These are phyloP conservation scores for Ophiognomonia clavigignenti-juglandacearum DNA, from an alignment of 2,329 filamentous ascomycete genomes.

Conservation along the genomic window DNA sequence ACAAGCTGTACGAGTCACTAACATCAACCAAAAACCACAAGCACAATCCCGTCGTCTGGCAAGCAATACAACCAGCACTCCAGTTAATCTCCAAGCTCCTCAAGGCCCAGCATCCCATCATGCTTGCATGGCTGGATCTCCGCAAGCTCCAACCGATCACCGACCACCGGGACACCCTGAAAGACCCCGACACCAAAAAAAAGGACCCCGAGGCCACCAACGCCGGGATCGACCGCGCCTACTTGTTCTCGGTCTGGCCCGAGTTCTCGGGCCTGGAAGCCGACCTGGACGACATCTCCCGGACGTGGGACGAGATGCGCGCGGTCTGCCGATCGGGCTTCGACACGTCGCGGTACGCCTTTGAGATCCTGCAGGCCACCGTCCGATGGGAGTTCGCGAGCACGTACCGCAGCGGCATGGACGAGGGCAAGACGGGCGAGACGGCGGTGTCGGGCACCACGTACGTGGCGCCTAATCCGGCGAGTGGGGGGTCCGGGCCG, in stretches of 20 bases:
- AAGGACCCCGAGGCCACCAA: not conserved
- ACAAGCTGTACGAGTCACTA: not conserved
- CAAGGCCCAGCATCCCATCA: constrained; percentile 2
- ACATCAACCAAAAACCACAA: not conserved
- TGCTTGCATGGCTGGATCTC: not conserved
- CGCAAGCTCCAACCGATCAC: not conserved
- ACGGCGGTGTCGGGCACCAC: too few species aligned
- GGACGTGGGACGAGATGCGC: not conserved
- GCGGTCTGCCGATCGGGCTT: not conserved
- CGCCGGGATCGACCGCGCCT: not conserved
- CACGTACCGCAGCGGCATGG: too few species aligned
- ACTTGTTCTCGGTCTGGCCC: not conserved
- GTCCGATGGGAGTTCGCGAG: too few species aligned
- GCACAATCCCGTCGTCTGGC: constrained; percentile 6
- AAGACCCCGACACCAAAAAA: not conserved
- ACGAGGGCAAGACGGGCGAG: too few species aligned
- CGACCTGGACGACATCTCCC: not conserved
- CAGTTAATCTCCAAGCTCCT: constrained; percentile 6
- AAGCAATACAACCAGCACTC: constrained; percentile 7
- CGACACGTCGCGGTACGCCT: not conserved
- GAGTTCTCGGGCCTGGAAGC: not conserved
- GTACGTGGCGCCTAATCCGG: too few species aligned
- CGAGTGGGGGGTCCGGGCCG: too few species aligned
- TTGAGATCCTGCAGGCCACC: too few species aligned
- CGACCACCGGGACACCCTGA: not conserved